A percentile compares a stretch with the other conserved stretches of the same genome.
Conservation (phyloP, 139 green algal genomes). For the Auxenochlorella pyrenoidosa region DNA sequence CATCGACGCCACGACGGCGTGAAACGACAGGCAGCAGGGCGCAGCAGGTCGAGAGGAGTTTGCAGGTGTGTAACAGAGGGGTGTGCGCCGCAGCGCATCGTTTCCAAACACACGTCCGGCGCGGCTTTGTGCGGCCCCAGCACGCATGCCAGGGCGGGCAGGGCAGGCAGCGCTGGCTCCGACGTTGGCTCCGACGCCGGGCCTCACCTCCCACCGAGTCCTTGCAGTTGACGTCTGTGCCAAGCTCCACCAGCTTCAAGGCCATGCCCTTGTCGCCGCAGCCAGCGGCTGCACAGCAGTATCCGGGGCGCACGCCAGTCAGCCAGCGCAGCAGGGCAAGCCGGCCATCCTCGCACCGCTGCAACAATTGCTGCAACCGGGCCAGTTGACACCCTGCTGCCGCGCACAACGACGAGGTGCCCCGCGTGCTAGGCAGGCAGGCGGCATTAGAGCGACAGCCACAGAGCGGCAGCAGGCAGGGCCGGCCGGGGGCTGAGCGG, state of each 20-base stretch:
- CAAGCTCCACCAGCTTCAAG: slow-evolving; percentile 62
- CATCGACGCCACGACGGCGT: not conserved
- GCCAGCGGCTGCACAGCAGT: slow-evolving; percentile 58
- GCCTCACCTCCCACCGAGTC: slow-evolving; percentile 34
- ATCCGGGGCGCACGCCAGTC: not conserved
- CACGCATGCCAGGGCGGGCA: no score
- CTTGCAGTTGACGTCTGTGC: slow-evolving; percentile 65
- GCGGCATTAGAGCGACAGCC: not conserved
- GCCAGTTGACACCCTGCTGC: not conserved
- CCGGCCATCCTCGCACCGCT: not conserved
- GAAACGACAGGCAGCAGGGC: not conserved
- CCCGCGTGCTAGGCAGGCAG: not conserved
- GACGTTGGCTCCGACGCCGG: no score
- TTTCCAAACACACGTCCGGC: no score
- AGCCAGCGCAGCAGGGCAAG: not conserved
- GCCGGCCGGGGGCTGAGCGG: not conserved
- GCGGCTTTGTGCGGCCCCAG: no score
- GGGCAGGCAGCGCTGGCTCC: no score
- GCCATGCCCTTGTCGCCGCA: slow-evolving; percentile 69
- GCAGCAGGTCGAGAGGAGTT: no score
- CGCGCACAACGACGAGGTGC: not conserved
- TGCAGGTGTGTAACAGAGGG: no score
- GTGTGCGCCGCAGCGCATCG: no score
- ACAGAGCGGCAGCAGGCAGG: not conserved
- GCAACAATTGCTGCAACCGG: not conserved